These are phyloP conservation scores for Poa annua DNA, from an alignment of 176 grass and related monocot genomes.

Conservation along the genomic window DNA sequence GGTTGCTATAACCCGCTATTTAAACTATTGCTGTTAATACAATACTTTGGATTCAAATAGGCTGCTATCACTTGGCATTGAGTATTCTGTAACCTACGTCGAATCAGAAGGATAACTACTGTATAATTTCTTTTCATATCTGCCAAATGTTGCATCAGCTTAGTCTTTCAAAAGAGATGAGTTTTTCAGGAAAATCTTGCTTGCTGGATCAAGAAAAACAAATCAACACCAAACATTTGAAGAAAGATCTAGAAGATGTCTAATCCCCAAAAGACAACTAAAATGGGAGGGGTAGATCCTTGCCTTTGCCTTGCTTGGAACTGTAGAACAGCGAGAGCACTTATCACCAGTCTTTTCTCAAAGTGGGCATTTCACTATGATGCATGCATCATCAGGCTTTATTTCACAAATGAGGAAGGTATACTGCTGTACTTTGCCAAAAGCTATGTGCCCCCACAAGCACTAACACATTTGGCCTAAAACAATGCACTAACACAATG, in stretches of 20 bases:
- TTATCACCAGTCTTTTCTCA: conserved; percentile 37
- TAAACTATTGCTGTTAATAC: too few relatives aligned
- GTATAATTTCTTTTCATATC: not conserved
- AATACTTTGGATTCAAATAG: too few relatives aligned
- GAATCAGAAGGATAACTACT: not conserved
- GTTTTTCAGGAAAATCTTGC: conserved; percentile 11
- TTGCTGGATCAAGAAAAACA: conserved; percentile 15
- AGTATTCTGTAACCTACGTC: too few relatives aligned
- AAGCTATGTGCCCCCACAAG: conserved; percentile 34
- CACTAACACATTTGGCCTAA: not conserved
- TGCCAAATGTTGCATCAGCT: not conserved
- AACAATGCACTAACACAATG: not conserved
- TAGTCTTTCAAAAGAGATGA: not conserved
- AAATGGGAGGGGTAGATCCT: conserved; percentile 12
- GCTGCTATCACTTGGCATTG: too few relatives aligned
- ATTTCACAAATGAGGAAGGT: conserved; percentile 43
- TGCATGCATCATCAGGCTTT: conserved; percentile 26
- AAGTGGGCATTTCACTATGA: conserved; percentile 43
- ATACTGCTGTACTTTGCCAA: conserved; percentile 32
- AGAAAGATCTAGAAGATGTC: conserved; percentile 38
- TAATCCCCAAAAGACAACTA: not conserved
- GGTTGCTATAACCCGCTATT: too few relatives aligned
- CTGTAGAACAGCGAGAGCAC: conserved; percentile 43
- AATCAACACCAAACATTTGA: conserved; percentile 12
- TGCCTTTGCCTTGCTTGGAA: conserved; percentile 36